A percentile compares a stretch with the other conserved stretches of the same genome.
Evolutionary conservation across 176 grass and related monocot species (phyloP).

Genomic region (Alloteropsis semialata): DNA sequence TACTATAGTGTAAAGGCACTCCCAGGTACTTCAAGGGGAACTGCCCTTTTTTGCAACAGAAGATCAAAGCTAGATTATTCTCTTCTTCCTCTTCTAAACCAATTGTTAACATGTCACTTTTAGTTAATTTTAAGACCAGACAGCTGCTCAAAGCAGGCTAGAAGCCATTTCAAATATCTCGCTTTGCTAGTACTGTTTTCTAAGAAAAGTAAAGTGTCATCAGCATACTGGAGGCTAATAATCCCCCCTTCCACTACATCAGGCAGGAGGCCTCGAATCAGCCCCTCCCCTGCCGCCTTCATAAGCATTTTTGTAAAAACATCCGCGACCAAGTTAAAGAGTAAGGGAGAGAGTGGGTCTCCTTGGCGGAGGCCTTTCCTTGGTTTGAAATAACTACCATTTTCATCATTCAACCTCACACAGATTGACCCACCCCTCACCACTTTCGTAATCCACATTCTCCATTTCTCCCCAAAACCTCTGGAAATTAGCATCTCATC

Average conservation of each 20-base stretch:
- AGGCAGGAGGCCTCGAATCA: background rate
- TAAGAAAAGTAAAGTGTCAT: accelerated
- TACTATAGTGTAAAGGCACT: background rate
- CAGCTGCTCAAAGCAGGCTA: background rate
- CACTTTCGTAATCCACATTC: accelerated
- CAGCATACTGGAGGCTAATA: too few species aligned
- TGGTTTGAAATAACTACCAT: background rate
- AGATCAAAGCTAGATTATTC: accelerated
- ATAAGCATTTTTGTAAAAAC: background rate
- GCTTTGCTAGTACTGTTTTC: too few species aligned
- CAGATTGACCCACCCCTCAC: background rate
- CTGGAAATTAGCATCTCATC: background rate
- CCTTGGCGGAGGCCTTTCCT: background rate
- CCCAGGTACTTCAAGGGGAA: background rate
- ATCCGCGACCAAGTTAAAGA: background rate
- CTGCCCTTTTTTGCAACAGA: background rate
- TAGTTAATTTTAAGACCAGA: background rate
- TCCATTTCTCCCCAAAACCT: accelerated
- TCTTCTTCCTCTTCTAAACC: accelerated
- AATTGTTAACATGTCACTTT: background rate
- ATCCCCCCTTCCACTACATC: too few species aligned
- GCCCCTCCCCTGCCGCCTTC: background rate
- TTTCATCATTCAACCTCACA: background rate
- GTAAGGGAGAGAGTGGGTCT: accelerated
- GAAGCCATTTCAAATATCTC: background rate